Evolutionary conservation across 495 filamentous ascomycete genomes (phyloP), one percentile per base, ranked within the genome.

Genomic region (Poronia punctata): DNA sequence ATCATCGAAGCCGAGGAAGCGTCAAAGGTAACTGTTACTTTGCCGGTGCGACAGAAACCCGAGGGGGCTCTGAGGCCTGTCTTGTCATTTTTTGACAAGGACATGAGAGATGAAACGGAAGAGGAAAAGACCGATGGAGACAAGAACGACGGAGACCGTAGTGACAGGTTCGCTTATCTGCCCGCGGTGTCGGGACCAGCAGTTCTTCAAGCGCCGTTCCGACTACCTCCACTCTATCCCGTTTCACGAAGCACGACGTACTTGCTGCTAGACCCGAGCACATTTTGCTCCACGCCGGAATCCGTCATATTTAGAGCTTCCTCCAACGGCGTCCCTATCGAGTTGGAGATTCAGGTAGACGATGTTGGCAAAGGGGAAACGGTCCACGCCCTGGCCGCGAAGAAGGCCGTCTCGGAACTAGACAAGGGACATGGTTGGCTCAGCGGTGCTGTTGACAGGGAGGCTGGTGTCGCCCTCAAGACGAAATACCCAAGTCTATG

Each of bases 391-490:
- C 71, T 86, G 3, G 80, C 81, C 2, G 80, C 80, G 1, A 73
- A 73, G 33, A 83, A 83, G 53, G 78, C 79, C 2, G 63, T 81
- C 17, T 55, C 70, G 20, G 83, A 86, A 40, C 70, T 88, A 1
- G 81, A 86, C 53, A 77, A 83, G 54, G 75, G 70, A 2, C 68
- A 76, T 22, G 78, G 82, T 14, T 86, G 83, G 78, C 61, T 86
- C 24, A 57, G 59, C 33, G 64, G 76, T 18, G 68, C 70, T 15
- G 70, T 61, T 24, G 63, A 74, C 41, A 48, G 54, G 3, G 30
- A 34, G 10, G 54, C 59, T 5, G 66, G 63, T 3, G 56, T 56
- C 15, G 55, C 66, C 1, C 53, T 83, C 38, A 71, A 70, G 35
- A 59, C 74, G 4, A 62, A 62, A 31, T 70, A 70, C 39, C 39